phyloP scores from a whole-genome alignment of 2,329 filamentous ascomycete genomes.

The Cordyceps fumosorosea region DNA sequence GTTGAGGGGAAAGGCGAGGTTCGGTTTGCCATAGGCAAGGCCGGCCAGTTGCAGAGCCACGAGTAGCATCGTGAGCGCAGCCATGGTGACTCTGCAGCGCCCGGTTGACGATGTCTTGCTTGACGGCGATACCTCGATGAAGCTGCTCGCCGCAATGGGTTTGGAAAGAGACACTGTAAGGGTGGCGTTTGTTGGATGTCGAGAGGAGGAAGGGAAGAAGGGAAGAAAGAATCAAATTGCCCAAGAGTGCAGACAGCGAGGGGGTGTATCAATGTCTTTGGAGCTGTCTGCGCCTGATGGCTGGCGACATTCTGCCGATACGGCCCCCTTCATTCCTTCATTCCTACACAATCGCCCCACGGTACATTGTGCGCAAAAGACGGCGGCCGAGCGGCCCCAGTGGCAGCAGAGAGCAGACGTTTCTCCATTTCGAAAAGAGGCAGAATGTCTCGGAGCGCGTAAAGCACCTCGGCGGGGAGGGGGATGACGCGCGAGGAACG shows the following conservation, averaged over 20 bases:
- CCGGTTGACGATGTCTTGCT: conserved; percentile 15
- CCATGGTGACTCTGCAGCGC: conserved; percentile 22
- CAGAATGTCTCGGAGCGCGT: conserved; percentile 23
- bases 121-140: conserved; percentile 16
- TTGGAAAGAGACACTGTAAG: conserved; percentile 13
- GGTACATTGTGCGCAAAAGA: conserved; percentile 6
- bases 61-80: conserved; percentile 22
- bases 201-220: conserved; percentile 15
- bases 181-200: conserved; percentile 5
- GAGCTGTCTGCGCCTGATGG: conserved; percentile 19
- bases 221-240: conserved; percentile 13
- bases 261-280: conserved; percentile 17
- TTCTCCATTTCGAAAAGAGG: conserved; percentile 25
- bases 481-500: background rate
- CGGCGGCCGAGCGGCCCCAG: background rate
- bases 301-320: conserved; percentile 24
- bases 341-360: conserved; percentile 24
- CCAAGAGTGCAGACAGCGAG: conserved; percentile 15
- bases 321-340: conserved; percentile 36
- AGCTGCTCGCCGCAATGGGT: conserved; percentile 14
- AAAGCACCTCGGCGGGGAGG: background rate
- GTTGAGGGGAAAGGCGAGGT: conserved; percentile 66
- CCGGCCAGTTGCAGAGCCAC: conserved; percentile 19
- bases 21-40: conserved; percentile 31
- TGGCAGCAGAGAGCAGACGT: conserved; percentile 13